Evolutionary conservation across 768 basidiomycete species (phyloP).

Genomic region (Exidia glandulosa): DNA sequence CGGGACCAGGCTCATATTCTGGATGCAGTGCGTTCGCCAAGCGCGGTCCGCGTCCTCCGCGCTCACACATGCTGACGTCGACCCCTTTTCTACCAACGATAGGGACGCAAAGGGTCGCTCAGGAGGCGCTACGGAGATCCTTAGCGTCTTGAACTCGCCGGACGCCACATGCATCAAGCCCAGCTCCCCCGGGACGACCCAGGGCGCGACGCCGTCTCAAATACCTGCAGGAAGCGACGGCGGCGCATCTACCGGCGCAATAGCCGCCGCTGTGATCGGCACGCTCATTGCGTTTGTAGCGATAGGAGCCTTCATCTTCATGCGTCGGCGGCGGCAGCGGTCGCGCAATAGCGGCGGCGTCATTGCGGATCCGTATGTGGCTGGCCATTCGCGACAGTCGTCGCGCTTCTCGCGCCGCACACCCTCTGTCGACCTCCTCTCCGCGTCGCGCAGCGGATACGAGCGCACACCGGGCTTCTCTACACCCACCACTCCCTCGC

Average conservation of each 20-base stretch:
- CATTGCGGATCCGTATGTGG: background rate
- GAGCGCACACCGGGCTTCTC: background rate
- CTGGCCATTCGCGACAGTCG: background rate
- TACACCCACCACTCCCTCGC: background rate
- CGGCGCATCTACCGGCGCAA: slow-evolving; percentile 33
- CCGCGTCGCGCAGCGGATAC: background rate
- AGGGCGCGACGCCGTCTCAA: slow-evolving; percentile 9
- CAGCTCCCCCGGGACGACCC: slow-evolving; percentile 26
- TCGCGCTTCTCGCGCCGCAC: background rate
- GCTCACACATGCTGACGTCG: slow-evolving; percentile 19
- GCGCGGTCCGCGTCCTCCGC: background rate
- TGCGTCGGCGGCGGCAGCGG: background rate
- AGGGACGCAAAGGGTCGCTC: slow-evolving; percentile 36
- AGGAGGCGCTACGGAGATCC: slow-evolving; percentile 52
- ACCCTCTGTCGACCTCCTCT: background rate
- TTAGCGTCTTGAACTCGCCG: slow-evolving; percentile 34
- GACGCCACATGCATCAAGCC: slow-evolving; percentile 41
- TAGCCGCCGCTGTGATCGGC: slow-evolving; percentile 31
- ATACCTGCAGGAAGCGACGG: slow-evolving; percentile 31
- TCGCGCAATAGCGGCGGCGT: background rate
- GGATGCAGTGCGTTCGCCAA: slow-evolving; percentile 10
- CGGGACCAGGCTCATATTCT: slow-evolving; percentile 47
- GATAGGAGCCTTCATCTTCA: slow-evolving; percentile 37
- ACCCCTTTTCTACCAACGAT: no score
- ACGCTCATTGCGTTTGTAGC: slow-evolving; percentile 29